Evolutionary conservation across 352 stramenopile genomes (phyloP).

Genomic region (Globisporangium spiculum): DNA sequence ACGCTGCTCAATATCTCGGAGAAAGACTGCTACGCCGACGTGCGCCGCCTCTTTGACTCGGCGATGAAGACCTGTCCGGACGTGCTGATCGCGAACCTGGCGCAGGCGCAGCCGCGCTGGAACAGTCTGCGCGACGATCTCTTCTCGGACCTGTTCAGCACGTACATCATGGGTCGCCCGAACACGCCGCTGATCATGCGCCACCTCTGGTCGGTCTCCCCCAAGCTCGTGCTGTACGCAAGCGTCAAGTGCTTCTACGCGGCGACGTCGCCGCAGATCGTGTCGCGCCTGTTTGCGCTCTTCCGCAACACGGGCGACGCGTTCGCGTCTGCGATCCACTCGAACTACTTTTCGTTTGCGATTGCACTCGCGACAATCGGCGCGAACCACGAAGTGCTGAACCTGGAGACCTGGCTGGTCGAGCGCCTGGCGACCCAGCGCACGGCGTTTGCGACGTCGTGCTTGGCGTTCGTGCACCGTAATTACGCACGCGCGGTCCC

Average conservation of each 20-base stretch:
- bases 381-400: conserved; percentile 84
- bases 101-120: conserved; percentile 70
- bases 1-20: conserved; percentile 76
- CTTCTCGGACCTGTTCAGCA: conserved; percentile 85
- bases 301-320: conserved; percentile 84
- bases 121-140: conserved; percentile 82
- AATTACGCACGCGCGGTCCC: conserved; percentile 81
- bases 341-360: conserved; percentile 89
- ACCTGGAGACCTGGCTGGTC: conserved; percentile 79
- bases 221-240: conserved; percentile 85
- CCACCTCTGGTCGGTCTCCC: conserved; percentile 80
- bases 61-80: conserved; percentile 85
- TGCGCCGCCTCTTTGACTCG: conserved; percentile 72
- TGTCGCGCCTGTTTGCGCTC: conserved; percentile 78
- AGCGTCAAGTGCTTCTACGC: conserved; percentile 88
- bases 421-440: conserved; percentile 75
- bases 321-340: conserved; percentile 80
- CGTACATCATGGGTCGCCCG: conserved; percentile 82
- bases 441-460: conserved; percentile 83
- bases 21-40: conserved; percentile 81
- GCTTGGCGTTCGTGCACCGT: conserved; percentile 81
- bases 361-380: conserved; percentile 78
- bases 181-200: conserved; percentile 88
- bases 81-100: conserved; percentile 84
- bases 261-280: conserved; percentile 72